phyloP scores from a whole-genome alignment of 192 early-diverging fungal genomes.

The Backusella psychrophila region DNA sequence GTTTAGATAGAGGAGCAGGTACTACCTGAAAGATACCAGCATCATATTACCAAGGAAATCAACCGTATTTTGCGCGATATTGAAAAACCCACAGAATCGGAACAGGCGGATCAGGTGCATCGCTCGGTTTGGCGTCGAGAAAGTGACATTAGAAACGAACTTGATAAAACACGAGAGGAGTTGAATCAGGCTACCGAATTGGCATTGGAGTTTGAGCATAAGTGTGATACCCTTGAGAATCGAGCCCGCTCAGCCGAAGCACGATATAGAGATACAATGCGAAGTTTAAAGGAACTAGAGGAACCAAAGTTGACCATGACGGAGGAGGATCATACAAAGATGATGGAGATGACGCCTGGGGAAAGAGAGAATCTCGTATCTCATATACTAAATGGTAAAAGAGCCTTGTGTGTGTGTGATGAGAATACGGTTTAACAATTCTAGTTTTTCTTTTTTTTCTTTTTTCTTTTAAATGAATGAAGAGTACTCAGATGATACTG shows the following conservation, averaged over 20 bases:
- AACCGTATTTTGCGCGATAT: slow-evolving; percentile 80
- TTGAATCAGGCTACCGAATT: slow-evolving; percentile 22
- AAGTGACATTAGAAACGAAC: slow-evolving; percentile 32
- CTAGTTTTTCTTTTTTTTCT: too few relatives aligned
- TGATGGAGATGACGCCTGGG: not conserved
- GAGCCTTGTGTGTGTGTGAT: not conserved
- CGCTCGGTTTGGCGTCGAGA: slow-evolving; percentile 37
- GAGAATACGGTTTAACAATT: not conserved
- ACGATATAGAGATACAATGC: slow-evolving; percentile 21
- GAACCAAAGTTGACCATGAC: not conserved
- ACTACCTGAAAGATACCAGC: slow-evolving; percentile 67
- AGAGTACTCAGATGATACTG: slow-evolving; percentile 52
- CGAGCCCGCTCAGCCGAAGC: slow-evolving; percentile 26
- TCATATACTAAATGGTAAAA: slow-evolving; percentile 36
- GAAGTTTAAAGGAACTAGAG: slow-evolving; percentile 19
- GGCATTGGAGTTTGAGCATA: slow-evolving; percentile 23
- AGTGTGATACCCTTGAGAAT: slow-evolving; percentile 25
- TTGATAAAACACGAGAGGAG: slow-evolving; percentile 29
- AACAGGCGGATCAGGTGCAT: slow-evolving; percentile 24
- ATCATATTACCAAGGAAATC: slow-evolving; percentile 79
- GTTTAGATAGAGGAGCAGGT: slow-evolving; percentile 77
- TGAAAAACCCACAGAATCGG: slow-evolving; percentile 41
- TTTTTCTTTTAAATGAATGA: not conserved
- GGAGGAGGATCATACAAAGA: not conserved
- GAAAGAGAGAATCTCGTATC: slow-evolving; percentile 26